phyloP scores from a whole-genome alignment of 2,329 filamentous ascomycete species.

The Phialophora verrucosa region DNA sequence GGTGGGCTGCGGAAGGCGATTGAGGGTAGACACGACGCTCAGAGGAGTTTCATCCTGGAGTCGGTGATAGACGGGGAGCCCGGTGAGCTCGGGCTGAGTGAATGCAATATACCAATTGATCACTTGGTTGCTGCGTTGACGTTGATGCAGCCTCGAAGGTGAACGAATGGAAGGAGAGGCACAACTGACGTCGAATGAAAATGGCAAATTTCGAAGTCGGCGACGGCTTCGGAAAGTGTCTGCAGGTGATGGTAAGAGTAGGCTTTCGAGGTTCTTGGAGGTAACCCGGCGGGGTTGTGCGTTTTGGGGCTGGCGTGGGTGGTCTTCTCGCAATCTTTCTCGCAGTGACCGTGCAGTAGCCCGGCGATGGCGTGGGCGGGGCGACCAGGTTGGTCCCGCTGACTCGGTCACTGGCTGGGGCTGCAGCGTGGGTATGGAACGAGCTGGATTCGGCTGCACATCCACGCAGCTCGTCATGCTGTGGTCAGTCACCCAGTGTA shows the following conservation, averaged over 20 bases:
- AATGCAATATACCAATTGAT: conserved; percentile 1
- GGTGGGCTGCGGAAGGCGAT: conserved; percentile 37
- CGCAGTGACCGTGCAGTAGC: conserved; percentile 27
- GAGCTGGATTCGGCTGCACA: conserved; percentile 16
- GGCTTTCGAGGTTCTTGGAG: conserved; percentile 2
- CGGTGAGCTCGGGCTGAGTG: not conserved
- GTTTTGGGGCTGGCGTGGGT: conserved; percentile 30
- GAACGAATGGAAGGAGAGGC: conserved; percentile 23
- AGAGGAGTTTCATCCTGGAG: conserved; percentile 28
- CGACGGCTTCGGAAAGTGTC: conserved; percentile 13
- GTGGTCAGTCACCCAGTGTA: not conserved
- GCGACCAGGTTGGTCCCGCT: conserved; percentile 12
- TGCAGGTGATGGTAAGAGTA: conserved; percentile 10
- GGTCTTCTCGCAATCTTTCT: conserved; percentile 10
- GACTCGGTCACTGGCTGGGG: not conserved
- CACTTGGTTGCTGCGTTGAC: not conserved
- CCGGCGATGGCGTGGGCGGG: conserved; percentile 22
- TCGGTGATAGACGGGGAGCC: conserved; percentile 7
- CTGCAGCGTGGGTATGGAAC: conserved; percentile 14
- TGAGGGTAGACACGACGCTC: conserved; percentile 28
- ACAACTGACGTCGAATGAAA: conserved; percentile 10
- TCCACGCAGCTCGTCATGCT: conserved; percentile 1
- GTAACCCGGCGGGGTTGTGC: conserved; percentile 27
- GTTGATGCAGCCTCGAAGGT: conserved; percentile 27
- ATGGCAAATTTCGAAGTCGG: conserved; percentile 30